Evolutionary conservation across 208 protist genomes (phyloP), one percentile per base, ranked within the genome.

Genomic region (Borovskyia barvae): DNA sequence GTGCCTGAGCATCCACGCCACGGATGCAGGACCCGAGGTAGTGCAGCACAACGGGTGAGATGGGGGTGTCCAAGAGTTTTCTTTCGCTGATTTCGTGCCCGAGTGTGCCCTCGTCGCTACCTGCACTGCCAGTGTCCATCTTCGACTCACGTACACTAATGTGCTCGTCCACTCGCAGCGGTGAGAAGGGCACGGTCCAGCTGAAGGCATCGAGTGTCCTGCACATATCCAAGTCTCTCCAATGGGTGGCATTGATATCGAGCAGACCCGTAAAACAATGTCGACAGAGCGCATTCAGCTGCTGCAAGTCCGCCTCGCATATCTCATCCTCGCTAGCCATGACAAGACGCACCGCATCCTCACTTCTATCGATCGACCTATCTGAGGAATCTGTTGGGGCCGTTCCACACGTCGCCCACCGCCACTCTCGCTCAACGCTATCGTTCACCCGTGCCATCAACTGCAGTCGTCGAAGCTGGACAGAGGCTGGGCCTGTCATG

Each of bases 401-500:
- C n/a, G n/a, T n/a, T n/a, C n/a, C n/a, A n/a, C n/a, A n/a, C n/a
- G n/a, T n/a, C n/a, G 19, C 36, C 60, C 48, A 58, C 22, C 1
- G 39, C 60, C 60, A 66, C 37, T 66, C 60, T 20, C 39, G 60
- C 11, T 25, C 49, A 8, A 30, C 41, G 25, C 60, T 66, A 14
- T 25, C 52, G 42, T 66, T 66, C 32, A 42, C 30, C 9, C 51
- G 30, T 7, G 60, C 48, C n/a, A 52, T 43, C 60, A 48, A 66
- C 24, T 30, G 37, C 11, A 66, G 50, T 4, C 48, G 28, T 17
- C 24, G 60, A 30, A 66, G 29, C n/a, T 17, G 28, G 0, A 26
- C 35, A 12, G 49, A 17, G 30, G 37, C 30, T 15, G 26, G 47
- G 14, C 24, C 36, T 26, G 40, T 28, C 28, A 59, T 29, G 2